These are phyloP conservation scores for Amphibolis antarctica DNA, from an alignment of 106 monocot species.

Conservation along the genomic window DNA sequence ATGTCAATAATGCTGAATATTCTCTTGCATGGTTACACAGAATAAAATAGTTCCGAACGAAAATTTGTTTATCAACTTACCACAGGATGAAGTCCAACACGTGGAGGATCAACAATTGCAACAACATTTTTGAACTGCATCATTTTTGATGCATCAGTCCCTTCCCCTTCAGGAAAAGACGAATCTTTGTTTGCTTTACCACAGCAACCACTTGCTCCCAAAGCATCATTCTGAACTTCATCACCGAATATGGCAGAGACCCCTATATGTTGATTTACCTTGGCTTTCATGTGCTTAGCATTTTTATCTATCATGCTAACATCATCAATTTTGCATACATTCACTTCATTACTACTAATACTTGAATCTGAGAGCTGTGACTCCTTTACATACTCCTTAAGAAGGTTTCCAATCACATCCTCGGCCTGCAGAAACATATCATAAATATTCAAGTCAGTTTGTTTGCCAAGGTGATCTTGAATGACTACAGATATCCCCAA, in stretches of 20 bases:
- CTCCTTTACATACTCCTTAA: slow-evolving; percentile 59
- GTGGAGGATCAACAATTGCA: slow-evolving; percentile 92
- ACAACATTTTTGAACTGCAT: slow-evolving; percentile 63
- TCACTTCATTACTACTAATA: slow-evolving; percentile 5
- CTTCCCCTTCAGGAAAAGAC: neutral
- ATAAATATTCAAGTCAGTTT: neutral
- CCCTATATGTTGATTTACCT: neutral
- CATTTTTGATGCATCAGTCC: slow-evolving; percentile 1
- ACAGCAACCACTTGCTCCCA: neutral
- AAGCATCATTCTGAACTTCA: neutral
- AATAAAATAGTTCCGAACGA: neutral
- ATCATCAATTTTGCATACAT: slow-evolving; percentile 5
- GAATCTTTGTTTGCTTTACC: neutral
- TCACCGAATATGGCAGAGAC: neutral
- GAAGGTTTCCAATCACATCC: slow-evolving; percentile 64
- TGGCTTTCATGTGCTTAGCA: neutral
- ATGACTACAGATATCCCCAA: too few species aligned
- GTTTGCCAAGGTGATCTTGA: too few species aligned
- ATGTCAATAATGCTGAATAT: too few species aligned
- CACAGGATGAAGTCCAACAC: slow-evolving; percentile 73
- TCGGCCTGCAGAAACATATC: slow-evolving; percentile 42
- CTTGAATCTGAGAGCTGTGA: slow-evolving; percentile 14
- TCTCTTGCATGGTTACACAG: too few species aligned
- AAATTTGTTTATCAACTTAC: slow-evolving; percentile 29
- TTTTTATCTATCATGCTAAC: neutral